These are phyloP conservation scores for Brasilioporus rufonigricans DNA, from an alignment of 768 basidiomycete species.

Conservation along the genomic window DNA sequence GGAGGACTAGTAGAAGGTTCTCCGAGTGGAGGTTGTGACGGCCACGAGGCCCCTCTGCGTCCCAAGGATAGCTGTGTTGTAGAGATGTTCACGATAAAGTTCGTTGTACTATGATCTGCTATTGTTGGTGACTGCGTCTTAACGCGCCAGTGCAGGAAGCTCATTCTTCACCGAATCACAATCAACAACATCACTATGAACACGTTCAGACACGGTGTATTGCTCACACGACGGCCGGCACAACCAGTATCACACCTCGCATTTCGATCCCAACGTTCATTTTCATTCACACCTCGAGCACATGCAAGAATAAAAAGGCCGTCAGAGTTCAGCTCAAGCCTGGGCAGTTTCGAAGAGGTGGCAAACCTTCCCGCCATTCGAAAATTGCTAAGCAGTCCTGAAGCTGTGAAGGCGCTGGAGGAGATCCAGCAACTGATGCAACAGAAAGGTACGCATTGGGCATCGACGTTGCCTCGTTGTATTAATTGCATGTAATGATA, in stretches of 20 bases:
- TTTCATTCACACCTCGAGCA: constrained; percentile 30
- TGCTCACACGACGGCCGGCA: constrained; percentile 14
- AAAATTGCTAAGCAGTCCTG: constrained; percentile 49
- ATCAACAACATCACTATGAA: constrained; percentile 27
- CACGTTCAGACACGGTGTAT: constrained; percentile 14
- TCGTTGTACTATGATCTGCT: neutral
- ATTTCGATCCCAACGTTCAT: constrained; percentile 21
- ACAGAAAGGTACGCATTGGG: constrained; percentile 40
- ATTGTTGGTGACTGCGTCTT: no score
- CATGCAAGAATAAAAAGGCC: constrained; percentile 27
- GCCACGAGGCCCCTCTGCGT: neutral
- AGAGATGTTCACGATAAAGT: no score
- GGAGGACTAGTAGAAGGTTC: no score
- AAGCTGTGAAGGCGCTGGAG: constrained; percentile 46
- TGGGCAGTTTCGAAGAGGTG: constrained; percentile 40
- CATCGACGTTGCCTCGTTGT: neutral
- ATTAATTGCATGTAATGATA: neutral
- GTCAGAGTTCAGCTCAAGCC: constrained; percentile 35
- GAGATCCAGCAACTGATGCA: constrained; percentile 46
- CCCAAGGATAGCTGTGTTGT: no score
- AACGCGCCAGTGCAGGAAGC: no score
- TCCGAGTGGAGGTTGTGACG: no score
- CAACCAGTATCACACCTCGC: constrained; percentile 10
- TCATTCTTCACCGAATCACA: neutral
- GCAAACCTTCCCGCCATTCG: constrained; percentile 42